A percentile compares a stretch with the other conserved stretches of the same genome.
phyloP scores from a whole-genome alignment of 2,329 filamentous ascomycete species.

The Pleurostoma richardsiae region DNA sequence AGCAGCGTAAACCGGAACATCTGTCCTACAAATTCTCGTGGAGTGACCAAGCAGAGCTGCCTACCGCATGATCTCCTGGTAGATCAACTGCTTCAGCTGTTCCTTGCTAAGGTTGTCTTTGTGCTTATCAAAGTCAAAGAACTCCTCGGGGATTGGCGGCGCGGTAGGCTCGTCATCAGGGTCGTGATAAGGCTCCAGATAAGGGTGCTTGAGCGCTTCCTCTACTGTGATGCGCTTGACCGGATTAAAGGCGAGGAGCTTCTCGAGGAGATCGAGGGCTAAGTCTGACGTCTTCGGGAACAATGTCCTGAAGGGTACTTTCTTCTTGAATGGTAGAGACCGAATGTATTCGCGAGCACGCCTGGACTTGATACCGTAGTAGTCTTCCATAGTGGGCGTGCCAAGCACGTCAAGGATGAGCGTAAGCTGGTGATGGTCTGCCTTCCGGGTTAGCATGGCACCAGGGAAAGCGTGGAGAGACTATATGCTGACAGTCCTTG shows the following conservation, averaged over 20 bases:
- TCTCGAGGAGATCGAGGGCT: conserved; percentile 89
- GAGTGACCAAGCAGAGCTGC: not conserved
- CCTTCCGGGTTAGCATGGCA: not conserved
- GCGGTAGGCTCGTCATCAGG: conserved; percentile 97
- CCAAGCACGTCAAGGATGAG: conserved; percentile 95
- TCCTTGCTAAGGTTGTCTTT: conserved; percentile 99
- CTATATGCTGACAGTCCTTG: conserved; percentile 75
- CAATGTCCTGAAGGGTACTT: conserved; percentile 93
- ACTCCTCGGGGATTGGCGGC: conserved; percentile 94
- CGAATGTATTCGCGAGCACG: conserved; percentile 97
- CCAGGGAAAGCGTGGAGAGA: conserved; percentile 13
- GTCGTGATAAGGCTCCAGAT: conserved; percentile 97
- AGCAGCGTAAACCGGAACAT: not conserved
- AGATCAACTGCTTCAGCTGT: conserved; percentile 95
- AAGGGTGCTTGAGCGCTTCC: conserved; percentile 94
- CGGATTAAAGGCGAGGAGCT: conserved; percentile 94
- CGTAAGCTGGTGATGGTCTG: conserved; percentile 96
- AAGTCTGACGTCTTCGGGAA: conserved; percentile 99
- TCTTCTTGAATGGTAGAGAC: conserved; percentile 98
- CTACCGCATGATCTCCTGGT: conserved; percentile 84
- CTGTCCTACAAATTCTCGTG: not conserved
- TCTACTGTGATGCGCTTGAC: conserved; percentile 98
- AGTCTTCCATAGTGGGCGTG: conserved; percentile 99
- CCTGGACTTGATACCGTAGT: conserved; percentile 99
- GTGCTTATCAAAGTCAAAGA: conserved; percentile 99